Evolutionary conservation across 2,329 filamentous ascomycete species (phyloP).

Genomic region (Exophiala spinifera): DNA sequence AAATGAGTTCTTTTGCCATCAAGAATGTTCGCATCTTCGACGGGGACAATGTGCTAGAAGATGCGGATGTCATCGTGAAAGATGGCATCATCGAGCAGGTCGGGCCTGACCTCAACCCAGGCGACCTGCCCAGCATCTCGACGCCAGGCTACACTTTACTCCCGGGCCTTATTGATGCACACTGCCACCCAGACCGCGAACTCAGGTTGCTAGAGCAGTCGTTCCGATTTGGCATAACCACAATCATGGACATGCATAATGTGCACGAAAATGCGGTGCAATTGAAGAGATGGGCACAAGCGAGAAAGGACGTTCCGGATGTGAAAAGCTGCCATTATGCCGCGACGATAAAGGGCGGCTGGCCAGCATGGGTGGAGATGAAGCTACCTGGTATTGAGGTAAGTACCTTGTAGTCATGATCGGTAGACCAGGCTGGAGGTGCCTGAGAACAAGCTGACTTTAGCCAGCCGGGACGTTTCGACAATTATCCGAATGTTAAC

Average conservation of each 20-base stretch:
- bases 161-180: constrained; percentile 17
- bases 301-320: constrained; percentile 30
- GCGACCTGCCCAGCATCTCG: not conserved
- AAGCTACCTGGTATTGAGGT: constrained; percentile 5
- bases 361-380: constrained; percentile 36
- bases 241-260: constrained; percentile 18
- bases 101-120: not conserved
- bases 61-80: constrained; percentile 4
- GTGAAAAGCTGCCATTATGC: constrained; percentile 48
- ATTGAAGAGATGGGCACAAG: constrained; percentile 9
- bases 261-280: not conserved
- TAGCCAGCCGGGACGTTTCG: constrained; percentile 36
- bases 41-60: constrained; percentile 5
- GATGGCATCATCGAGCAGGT: constrained; percentile 8
- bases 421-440: not conserved
- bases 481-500: constrained; percentile 47
- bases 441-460: constrained; percentile 28
- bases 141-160: constrained; percentile 13
- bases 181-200: constrained; percentile 8
- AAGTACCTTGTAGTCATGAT: constrained; percentile 30
- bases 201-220: constrained; percentile 5
- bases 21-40: constrained; percentile 6
- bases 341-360: constrained; percentile 51
- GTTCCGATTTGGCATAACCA: constrained; percentile 18
- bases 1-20: constrained; percentile 4